Base-by-base conservation (phyloP, 805 yeast species). In the Candida morakotiae region DNA sequence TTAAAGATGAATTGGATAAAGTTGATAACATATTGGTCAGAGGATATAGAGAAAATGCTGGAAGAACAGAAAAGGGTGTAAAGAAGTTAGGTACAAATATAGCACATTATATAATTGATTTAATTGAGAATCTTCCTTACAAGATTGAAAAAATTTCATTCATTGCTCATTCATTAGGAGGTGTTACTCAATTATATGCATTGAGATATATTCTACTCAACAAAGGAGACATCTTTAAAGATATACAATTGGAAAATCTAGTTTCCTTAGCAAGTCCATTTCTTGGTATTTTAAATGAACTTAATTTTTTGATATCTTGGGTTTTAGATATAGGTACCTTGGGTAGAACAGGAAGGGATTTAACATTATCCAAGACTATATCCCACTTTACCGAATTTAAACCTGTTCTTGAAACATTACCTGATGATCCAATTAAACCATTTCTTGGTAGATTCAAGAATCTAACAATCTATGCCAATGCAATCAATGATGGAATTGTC, bases 321-420 rank as follows among this genome's bases (percentile, higher is more conserved):
- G 62, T 67, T 30, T 49, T 68, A 31, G 72, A 67, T 42, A 40
- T 68, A 19, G 74, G 74, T 5, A 65, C 72, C 1, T 47, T 68
- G 28, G 74, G 74, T 11, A 65, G 61, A 39, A 68, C 73, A 1
- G 74, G 74, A 2, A 52, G 73, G 24, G 74, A 68, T 46, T 51
- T 68, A 38, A 65, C 73, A 5, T 51, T 68, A 21, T 58, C 56
- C 52, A 62, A 58, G 35, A 49, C 52, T 28, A 30, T 60, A 4
- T 67, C 71, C 2, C 49, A 42, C 13, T 35, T 53, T 9, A 42
- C 40, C 27, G 53, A 47, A 19, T 55, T 60, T 30, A 56, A 52
- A 34, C 65, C 74, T 1, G 20, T 68, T 9, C 43, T 68, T n/a
- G 69, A 65, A 33, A 48, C 53, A 5, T 50, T 68, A 8, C 74